Conservation (phyloP, 1,284 basidiomycete genomes). For the Moesziomyces sp. region DNA sequence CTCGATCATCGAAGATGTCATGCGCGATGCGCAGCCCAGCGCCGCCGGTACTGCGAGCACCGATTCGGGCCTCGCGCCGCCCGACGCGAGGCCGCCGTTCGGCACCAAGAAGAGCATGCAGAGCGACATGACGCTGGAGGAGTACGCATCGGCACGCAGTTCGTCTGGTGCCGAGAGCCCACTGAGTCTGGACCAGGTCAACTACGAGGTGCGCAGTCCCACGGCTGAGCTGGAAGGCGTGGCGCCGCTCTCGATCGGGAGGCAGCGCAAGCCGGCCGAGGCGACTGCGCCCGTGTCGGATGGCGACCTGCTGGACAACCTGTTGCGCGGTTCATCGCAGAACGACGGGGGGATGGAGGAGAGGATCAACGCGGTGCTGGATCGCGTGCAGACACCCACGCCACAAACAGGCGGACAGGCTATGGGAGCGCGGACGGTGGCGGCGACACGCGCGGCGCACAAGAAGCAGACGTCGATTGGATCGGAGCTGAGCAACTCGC, state of each 20-base stretch:
- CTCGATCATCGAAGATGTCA: slow-evolving; percentile 85
- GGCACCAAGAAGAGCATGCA: slow-evolving; percentile 39
- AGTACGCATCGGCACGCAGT: slow-evolving; percentile 46
- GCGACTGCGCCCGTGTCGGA: neutral
- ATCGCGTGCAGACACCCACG: slow-evolving; percentile 33
- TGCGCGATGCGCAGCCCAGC: slow-evolving; percentile 17
- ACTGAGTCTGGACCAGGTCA: slow-evolving; percentile 46
- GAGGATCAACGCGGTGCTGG: slow-evolving; percentile 54
- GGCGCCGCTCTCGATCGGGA: slow-evolving; percentile 19
- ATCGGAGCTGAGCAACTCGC: slow-evolving; percentile 35
- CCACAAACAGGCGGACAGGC: neutral
- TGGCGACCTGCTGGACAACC: slow-evolving; percentile 46
- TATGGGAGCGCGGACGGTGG: neutral
- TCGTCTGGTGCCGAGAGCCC: slow-evolving; percentile 35
- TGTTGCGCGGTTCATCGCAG: slow-evolving; percentile 22
- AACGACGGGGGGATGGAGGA: slow-evolving; percentile 38
- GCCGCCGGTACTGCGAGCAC: neutral
- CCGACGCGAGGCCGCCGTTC: slow-evolving; percentile 20
- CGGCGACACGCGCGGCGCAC: slow-evolving; percentile 20
- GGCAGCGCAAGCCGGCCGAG: slow-evolving; percentile 6
- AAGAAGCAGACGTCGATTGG: slow-evolving; percentile 45
- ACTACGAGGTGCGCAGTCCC: slow-evolving; percentile 25
- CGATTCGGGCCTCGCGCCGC: slow-evolving; percentile 10
- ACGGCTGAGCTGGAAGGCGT: slow-evolving; percentile 7
- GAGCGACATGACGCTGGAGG: slow-evolving; percentile 43